Base-by-base conservation (phyloP, 768 basidiomycete genomes). In the Panaeolus cyanescens region DNA sequence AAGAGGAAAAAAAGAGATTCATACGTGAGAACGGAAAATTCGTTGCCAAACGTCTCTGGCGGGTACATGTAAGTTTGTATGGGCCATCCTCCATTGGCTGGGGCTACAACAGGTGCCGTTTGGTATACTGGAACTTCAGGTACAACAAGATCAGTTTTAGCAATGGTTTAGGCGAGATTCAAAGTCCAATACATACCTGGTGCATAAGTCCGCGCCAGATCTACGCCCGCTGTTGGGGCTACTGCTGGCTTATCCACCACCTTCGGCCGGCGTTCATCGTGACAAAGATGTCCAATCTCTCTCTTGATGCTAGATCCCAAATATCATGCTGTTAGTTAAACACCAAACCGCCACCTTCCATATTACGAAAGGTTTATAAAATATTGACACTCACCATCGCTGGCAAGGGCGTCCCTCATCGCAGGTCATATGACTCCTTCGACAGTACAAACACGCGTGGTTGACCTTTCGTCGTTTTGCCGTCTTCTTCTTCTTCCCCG, bases 261-360 rank as follows among this genome's bases (percentile, higher is more conserved):
- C 68, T 86, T 87, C 1, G 82, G 80, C 54, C 87, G 81, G 60
- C 85, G 85, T 70, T 96, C 94, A 72, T 96, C 96, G 67, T 93
- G 91, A 69, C 95, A 97, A 13, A 96, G 80, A 77, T 97, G 94
- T 0, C 94, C 93, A 62, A 98, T 98, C 74, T 98, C 96, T 36
- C 96, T 88, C 74, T 98, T 98, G 68, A 98, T 93, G 69, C 95
- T 96, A 40, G 32, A 55, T 10, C 54, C 19, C 31, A 54, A 54
- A 36, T 5, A 61, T 32, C 22, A 54, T 28, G 22, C 45, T 28
- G 45, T 50, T 50, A 50, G 45, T 28, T 50, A 22, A 3, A 3
- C 25, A 28, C 15, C 25, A 28, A 50, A 30, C 31, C 15, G 13
- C 20, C 31, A 34, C 19, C 15, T n/a, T 33, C 30, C 42, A 22